Evolutionary conservation across 202 grass and related monocot species (phyloP), one percentile per base, ranked within the genome.

Genomic region (Elaeis oleifera): DNA sequence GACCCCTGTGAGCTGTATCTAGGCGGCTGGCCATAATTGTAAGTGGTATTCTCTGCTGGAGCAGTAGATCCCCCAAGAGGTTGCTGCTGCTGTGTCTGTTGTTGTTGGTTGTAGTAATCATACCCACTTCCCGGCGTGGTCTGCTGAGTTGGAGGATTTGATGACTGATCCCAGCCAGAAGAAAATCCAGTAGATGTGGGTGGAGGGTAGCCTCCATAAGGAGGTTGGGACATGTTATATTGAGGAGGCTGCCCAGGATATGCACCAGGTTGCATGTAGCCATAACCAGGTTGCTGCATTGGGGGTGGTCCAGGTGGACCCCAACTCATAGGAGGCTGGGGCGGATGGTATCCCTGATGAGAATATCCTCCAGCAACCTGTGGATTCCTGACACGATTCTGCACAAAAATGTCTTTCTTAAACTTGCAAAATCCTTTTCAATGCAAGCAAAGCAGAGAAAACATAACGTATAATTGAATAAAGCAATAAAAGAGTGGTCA

Each of bases 21-120:
- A 25, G 79, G 65, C 17, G 53, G 16, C 21, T 90, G 87, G 51
- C 81, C 64, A 60, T 89, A 99, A 77, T 85, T 99, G 49, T 99
- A 94, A 53, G 72, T 74, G 51, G 72, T 58, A 53, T 62, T 70
- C 64, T 92, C 85, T 49, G 77, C 69, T 28, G 94, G 71, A 52
- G 94, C 69, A 49, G 77, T 60, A 65, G 84, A 85, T 39, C 75
- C 82, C 53, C 81, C 64, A 26, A 74, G 58, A 60, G 77, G 24
- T 59, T 85, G 88, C 54, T 79, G 76, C 17, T 80, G 82, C 51
- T 76, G 86, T 53, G 75, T 84, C 32, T 80, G 87, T 25, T 91
- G 84, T 56, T 91, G 94, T 48, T 99, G 85, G 31, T 68, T 84
- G 77, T 99, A 99, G 53, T 99, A 99, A 80, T 99, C 94, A 76